Evolutionary conservation across 352 stramenopile species (phyloP), one percentile per base, ranked within the genome.

Genomic region (Elongisporangium prolatum): DNA sequence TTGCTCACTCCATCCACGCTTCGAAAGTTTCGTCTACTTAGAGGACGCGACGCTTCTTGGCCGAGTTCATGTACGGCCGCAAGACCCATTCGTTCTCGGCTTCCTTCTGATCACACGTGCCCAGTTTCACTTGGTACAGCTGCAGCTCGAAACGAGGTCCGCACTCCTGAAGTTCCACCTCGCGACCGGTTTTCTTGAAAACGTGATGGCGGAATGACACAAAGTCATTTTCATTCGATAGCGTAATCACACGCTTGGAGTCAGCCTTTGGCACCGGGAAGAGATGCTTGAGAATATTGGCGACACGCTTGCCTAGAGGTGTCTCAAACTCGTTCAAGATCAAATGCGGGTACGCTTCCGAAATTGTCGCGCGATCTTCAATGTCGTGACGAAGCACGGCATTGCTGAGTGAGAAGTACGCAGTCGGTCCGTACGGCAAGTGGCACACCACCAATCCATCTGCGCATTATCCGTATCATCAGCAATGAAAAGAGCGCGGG

Each of bases 141-240:
- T 97, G 90, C 75, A 99, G 88, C 77, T 99, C 98, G 74, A 99
- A 99, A 40, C 98, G 84, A 24, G 98, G 98, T 1, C 98, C 86
- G 50, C 84, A 94, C 71, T 99, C 97, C 67, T 97, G 92, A 44
- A 99, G 81, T 60, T 96, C 87, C 16, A 99, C 94, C 56, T 93
- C 82, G 13, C 86, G 76, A 4, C 90, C 88, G 48, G 81, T 90
- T 63, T 98, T 97, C 69, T 96, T 98, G 76, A 98, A 99, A 28
- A 98, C 97, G 77, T 99, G 97, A 77, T 99, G 97, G 49, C 98
- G 93, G 77, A 99, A 99, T 21, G 91, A 98, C 64, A 99, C 97
- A 68, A 97, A 99, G 80, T 99, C 98, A 65, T 98, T 94, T 63
- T 98, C 81, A 74, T 99, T 99, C 17, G 88, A 92, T 63, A 99